Evolutionary conservation across 192 early-diverging fungal species (phyloP).

Genomic region (Podila verticillata): DNA sequence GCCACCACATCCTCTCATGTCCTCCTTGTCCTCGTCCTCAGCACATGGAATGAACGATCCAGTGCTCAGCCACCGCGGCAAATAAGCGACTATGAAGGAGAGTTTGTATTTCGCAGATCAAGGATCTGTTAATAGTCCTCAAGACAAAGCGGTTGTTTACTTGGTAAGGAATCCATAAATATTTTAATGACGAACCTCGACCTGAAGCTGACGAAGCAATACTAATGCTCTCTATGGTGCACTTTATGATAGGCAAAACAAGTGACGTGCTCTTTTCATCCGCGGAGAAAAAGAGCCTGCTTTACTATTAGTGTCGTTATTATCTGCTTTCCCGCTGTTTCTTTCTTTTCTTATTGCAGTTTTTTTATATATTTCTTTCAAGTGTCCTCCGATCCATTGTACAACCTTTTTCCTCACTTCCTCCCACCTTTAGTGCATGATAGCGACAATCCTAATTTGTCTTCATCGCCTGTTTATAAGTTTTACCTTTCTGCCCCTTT

Average conservation of each 20-base stretch:
- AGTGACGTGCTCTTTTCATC: too few species aligned
- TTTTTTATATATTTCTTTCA: not conserved
- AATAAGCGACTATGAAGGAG: conserved; percentile 1
- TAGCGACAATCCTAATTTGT: not conserved
- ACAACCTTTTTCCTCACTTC: not conserved
- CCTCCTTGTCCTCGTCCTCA: conserved; percentile 28
- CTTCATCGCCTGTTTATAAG: not conserved
- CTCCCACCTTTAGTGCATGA: not conserved
- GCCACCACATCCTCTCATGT: conserved; percentile 45
- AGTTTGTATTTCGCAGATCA: too few species aligned
- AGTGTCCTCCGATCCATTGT: not conserved
- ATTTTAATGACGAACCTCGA: too few species aligned
- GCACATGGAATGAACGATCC: conserved; percentile 21
- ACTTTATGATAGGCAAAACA: too few species aligned
- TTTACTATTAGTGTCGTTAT: too few species aligned
- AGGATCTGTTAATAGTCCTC: too few species aligned
- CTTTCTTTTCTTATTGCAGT: not conserved
- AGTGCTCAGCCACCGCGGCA: conserved; percentile 19
- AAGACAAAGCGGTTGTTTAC: too few species aligned
- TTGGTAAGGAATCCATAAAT: not conserved
- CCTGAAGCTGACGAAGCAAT: too few species aligned
- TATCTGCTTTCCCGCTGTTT: not conserved
- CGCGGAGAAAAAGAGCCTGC: too few species aligned
- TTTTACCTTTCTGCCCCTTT: not conserved
- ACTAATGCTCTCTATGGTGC: too few species aligned